phyloP scores from a whole-genome alignment of 208 protist genomes.

The Balamuthia mandrillaris region DNA sequence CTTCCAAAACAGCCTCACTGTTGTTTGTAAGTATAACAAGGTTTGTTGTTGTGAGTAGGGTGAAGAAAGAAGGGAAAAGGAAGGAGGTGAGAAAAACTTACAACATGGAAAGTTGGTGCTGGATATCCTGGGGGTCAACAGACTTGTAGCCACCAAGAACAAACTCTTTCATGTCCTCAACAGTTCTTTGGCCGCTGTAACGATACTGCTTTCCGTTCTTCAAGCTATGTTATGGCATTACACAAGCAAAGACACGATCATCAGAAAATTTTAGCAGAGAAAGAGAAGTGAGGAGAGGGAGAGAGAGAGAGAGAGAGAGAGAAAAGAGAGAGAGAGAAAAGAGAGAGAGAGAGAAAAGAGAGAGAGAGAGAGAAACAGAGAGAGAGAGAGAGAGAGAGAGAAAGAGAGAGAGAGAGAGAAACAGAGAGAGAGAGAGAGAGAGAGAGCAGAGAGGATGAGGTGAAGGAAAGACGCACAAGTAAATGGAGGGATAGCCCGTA shows the following conservation, averaged over 20 bases:
- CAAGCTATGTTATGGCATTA: no score
- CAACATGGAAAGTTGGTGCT: background rate
- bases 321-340: background rate
- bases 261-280: background rate
- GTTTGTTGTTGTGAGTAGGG: no score
- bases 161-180: conserved; percentile 17
- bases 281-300: background rate
- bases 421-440: background rate
- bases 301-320: background rate
- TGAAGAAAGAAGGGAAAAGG: no score
- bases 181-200: background rate
- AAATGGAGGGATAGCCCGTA: conserved; percentile 5
- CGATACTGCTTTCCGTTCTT: conserved; percentile 11
- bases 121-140: background rate
- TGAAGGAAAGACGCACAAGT: background rate
- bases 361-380: background rate
- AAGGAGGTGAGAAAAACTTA: background rate
- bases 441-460: background rate
- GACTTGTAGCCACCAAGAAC: background rate
- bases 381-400: background rate
- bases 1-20: no score
- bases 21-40: no score
- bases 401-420: background rate
- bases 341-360: background rate
- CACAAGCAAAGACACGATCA: background rate